These are phyloP conservation scores for Suillus bovinus DNA, from an alignment of 768 basidiomycete genomes.

Conservation along the genomic window DNA sequence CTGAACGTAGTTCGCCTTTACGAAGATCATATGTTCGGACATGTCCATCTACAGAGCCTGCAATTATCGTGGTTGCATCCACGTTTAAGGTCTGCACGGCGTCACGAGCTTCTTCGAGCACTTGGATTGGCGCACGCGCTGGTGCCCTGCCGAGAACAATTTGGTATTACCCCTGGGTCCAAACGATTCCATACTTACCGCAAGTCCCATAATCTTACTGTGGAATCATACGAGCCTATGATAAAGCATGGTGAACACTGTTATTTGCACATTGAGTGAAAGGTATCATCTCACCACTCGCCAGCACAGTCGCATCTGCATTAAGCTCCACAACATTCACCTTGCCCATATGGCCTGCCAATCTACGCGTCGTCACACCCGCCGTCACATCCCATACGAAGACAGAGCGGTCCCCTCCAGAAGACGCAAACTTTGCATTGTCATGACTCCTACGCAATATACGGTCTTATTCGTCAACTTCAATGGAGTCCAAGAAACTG, in stretches of 20 bases:
- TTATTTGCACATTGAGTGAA: neutral
- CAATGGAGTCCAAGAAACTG: conserved; percentile 1
- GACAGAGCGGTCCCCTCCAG: conserved; percentile 90
- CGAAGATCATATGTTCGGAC: conserved; percentile 94
- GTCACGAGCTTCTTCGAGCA: conserved; percentile 85
- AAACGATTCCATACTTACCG: conserved; percentile 47
- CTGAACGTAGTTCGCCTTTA: conserved; percentile 85
- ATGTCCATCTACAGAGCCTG: conserved; percentile 90
- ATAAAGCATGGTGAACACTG: neutral
- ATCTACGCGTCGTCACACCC: conserved; percentile 78
- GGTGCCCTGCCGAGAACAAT: conserved; percentile 51
- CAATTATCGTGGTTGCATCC: conserved; percentile 61
- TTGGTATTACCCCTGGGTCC: neutral
- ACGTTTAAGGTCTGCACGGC: conserved; percentile 80
- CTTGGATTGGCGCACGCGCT: conserved; percentile 84
- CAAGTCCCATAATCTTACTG: conserved; percentile 90
- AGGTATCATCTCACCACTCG: conserved; percentile 63
- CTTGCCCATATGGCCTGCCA: conserved; percentile 89
- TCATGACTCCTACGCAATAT: conserved; percentile 68
- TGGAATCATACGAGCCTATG: conserved; percentile 91
- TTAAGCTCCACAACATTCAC: conserved; percentile 92
- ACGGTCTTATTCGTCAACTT: neutral
- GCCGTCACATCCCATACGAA: conserved; percentile 96
- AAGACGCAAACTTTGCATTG: conserved; percentile 92
- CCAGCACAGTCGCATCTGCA: conserved; percentile 80